Evolutionary conservation across 176 grass and related monocot genomes (phyloP), one percentile per base, ranked within the genome.

Genomic region (Bothriochloa decipiens): DNA sequence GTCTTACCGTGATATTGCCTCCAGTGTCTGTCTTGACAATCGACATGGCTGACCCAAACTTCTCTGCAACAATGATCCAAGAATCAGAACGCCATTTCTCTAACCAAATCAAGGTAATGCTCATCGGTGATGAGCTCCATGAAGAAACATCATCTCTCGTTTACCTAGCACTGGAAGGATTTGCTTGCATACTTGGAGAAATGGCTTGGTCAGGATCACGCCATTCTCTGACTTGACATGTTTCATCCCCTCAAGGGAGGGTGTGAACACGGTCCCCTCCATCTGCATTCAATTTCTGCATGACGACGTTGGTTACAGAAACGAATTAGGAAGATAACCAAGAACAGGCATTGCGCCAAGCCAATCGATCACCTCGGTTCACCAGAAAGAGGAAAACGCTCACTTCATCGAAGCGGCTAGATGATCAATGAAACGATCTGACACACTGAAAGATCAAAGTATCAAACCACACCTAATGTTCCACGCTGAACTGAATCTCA

Each of bases 101-200:
- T 16, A 65, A 52, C 10, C 33, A 52, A n/a, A 43, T 70, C 70
- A 36, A 80, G 4, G 17, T 36, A 22, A 58, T n/a, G 45, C 28
- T 36, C 12, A 35, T 14, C 4, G 42, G 4, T 41, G 37, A 43
- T n/a, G 2, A 3, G 11, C 41, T 25, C 23, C 7, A 75, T n/a
- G 65, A 0, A 0, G 32, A 28, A 80, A 28, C 50, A 73, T 15
- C 23, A 73, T 15, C 23, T 49, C 4, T 55, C 39, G 0, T 23
- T 68, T 92, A 97, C 94, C 94, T 92, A 97, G 65, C 28, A 97
- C 90, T 8, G 91, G 94, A 50, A 97, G 87, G 78, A 97, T 97
- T 70, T 90, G 89, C 80, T 92, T 94, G 94, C 94, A 97, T 63
- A 94, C 91, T 74, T 97, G 52, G 68, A 97, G 91, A 78, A 97